These are phyloP conservation scores for Cornus controversa DNA, from an alignment of 148 eudicot genomes.

Conservation along the genomic window DNA sequence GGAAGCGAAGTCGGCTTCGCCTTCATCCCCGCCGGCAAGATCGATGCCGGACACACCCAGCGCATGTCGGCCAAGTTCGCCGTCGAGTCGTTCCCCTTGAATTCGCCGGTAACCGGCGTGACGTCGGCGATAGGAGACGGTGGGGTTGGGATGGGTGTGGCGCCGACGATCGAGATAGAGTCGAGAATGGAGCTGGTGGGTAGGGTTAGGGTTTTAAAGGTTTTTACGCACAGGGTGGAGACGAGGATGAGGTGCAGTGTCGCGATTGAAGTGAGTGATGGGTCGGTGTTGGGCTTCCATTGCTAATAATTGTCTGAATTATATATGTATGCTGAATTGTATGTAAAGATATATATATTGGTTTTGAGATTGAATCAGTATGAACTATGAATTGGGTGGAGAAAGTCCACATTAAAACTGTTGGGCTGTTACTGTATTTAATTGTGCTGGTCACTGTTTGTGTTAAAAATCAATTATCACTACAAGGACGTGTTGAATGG, in stretches of 20 bases:
- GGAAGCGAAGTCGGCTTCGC: constrained; percentile 64
- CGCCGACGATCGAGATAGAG: constrained; percentile 64
- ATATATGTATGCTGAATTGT: not conserved
- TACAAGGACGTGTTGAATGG: too few relatives aligned
- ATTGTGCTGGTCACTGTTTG: too few relatives aligned
- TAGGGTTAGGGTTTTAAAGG: constrained; percentile 72
- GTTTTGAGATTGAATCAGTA: too few relatives aligned
- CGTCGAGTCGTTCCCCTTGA: constrained; percentile 51
- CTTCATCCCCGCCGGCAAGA: constrained; percentile 81
- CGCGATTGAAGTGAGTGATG: constrained; percentile 55
- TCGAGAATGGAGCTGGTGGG: constrained; percentile 79
- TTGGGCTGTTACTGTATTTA: too few relatives aligned
- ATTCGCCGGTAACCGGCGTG: constrained; percentile 6
- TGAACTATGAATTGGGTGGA: too few relatives aligned
- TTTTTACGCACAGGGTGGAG: constrained; percentile 74
- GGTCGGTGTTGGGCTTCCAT: constrained; percentile 63
- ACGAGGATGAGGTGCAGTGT: constrained; percentile 61
- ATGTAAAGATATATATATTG: not conserved
- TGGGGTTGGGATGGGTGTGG: constrained; percentile 24
- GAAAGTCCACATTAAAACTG: too few relatives aligned
- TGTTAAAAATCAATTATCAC: too few relatives aligned
- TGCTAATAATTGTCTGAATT: constrained; percentile 61
- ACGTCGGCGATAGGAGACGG: constrained; percentile 13
- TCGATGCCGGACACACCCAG: constrained; percentile 64
- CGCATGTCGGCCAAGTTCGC: constrained; percentile 74